These are phyloP conservation scores for Lipomyces spencermartinsiae DNA, from an alignment of 805 yeast species.

Conservation along the genomic window DNA sequence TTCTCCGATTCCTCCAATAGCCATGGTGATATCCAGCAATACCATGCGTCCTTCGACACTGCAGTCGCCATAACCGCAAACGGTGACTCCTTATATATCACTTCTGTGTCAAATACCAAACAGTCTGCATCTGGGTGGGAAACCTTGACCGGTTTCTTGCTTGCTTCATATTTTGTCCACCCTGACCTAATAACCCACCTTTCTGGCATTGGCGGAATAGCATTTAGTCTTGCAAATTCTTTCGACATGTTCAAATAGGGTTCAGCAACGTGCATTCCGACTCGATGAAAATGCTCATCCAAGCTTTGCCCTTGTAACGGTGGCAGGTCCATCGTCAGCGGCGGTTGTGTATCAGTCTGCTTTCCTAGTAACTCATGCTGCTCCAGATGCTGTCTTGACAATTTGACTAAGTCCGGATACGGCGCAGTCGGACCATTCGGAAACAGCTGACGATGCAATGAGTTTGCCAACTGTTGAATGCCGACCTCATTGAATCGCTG, in stretches of 20 bases:
- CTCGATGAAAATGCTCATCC: conserved; percentile 79
- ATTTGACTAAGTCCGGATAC: conserved; percentile 50
- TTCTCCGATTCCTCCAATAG: conserved; percentile 63
- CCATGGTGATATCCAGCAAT: conserved; percentile 92
- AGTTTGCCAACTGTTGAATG: conserved; percentile 72
- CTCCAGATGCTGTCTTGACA: conserved; percentile 66
- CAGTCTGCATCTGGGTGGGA: conserved; percentile 72
- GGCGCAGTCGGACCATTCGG: conserved; percentile 48
- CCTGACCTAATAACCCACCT: conserved; percentile 71
- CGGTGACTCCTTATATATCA: conserved; percentile 72
- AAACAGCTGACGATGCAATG: conserved; percentile 67
- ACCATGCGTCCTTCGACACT: conserved; percentile 80
- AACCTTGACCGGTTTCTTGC: conserved; percentile 62
- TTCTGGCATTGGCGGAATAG: conserved; percentile 44
- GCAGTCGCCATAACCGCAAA: conserved; percentile 86
- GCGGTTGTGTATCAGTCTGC: conserved; percentile 64
- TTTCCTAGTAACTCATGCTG: conserved; percentile 77
- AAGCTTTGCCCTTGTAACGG: conserved; percentile 70
- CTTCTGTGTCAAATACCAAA: conserved; percentile 89
- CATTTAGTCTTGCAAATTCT: conserved; percentile 49
- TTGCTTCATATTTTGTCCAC: conserved; percentile 76
- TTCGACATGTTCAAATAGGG: conserved; percentile 65
- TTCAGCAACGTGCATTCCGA: conserved; percentile 65
- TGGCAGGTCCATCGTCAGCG: conserved; percentile 70
- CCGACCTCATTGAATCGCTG: conserved; percentile 73